Evolutionary conservation across 148 eudicot species (phyloP), one percentile per base, ranked within the genome.

Genomic region (Euryodendron excelsum): DNA sequence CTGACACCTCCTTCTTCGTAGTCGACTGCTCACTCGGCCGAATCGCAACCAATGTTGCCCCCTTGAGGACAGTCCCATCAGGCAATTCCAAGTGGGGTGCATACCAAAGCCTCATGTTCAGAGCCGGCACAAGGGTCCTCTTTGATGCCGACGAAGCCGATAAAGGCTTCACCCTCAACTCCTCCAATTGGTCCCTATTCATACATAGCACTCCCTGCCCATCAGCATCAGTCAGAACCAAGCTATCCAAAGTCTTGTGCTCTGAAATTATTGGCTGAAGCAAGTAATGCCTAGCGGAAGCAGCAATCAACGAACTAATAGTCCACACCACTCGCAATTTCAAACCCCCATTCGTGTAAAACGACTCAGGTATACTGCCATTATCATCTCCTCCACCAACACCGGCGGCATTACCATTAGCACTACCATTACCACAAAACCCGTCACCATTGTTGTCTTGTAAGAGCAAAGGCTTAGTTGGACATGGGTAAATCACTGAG

Each of bases 251-350:
- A 2, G 91, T 93, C 74, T 88, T 84, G 52, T 93, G 98, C 83
- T 93, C 97, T 0, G 87, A 84, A 0, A 95, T 90, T 55, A 93
- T 95, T 2, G 91, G 96, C 63, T 91, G 96, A 23, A 95, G 85
- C 80, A 95, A 74, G 72, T 93, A 95, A 59, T 95, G 98, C 84
- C 98, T 87, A 0, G 96, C 98, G 4, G 97, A 92, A 13, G 98
- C 98, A 1, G 98, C 98, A 11, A 95, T 95, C 76, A 95, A 77
- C 15, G 97, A 95, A 53, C 92, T 89, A 9, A 93, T 95, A 0
- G 97, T 93, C 97, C 98, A 93, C 25, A 94, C 96, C 1, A 93
- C 96, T 60, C 97, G 80, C 72, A 91, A 74, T 64, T 93, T 93
- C 84, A 95, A 72, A 3, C 96, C 98, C 3, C 96, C 98, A 30